Evolutionary conservation across 225 moss, liverwort and hornwort genomes (phyloP), one percentile per base, ranked within the genome.

Genomic region (Bryoerythrophyllum caledonicum): DNA sequence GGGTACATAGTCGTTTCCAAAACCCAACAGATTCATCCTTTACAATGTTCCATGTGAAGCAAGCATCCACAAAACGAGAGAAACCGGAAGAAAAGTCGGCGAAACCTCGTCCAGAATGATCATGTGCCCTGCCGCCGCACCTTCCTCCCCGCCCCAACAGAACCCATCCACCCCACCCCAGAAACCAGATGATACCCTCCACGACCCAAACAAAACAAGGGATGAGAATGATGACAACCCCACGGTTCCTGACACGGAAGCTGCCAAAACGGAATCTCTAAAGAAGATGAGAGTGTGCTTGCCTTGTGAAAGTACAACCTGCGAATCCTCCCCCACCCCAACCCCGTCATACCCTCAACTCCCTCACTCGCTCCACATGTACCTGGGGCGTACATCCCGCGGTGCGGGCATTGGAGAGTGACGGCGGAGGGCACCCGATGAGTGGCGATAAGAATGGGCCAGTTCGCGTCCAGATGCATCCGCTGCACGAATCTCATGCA

Each of bases 401-500:
- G 3, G 1, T 52, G 7, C 4, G 1, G 20, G 52, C 8, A 53
- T 53, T 53, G 52, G n/a, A 8, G n/a, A n/a, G 7, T 19, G 52
- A 17, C n/a, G 52, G 52, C 7, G 7, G 19, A n/a, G n/a, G 52
- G 52, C n/a, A 4, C 56, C 0, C 4, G 56, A 56, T 10, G 6
- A 1, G 44, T 49, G 0, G 3, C 52, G 79, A 76, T 79, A 72
- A 83, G 83, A 76, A 72, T 24, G 54, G 28, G 3, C 52, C 24
- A 4, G 1, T 2, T 1, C 1, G 3, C 41, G 83, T 76, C 80
- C 69, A 83, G 83, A 76, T 83, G 44, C 83, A 83, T 73, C 69
- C 53, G 3, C 32, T n/a, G 32, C 1, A 60, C 34, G 66, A 75
- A 66, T 79, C 80, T 68, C 41, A 1, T 1, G 72, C 72, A 15